A percentile compares a stretch with the other conserved stretches of the same genome.
These are phyloP conservation scores for Ampelomyces quisqualis DNA, from an alignment of 2,329 filamentous ascomycete species.

Conservation along the genomic window DNA sequence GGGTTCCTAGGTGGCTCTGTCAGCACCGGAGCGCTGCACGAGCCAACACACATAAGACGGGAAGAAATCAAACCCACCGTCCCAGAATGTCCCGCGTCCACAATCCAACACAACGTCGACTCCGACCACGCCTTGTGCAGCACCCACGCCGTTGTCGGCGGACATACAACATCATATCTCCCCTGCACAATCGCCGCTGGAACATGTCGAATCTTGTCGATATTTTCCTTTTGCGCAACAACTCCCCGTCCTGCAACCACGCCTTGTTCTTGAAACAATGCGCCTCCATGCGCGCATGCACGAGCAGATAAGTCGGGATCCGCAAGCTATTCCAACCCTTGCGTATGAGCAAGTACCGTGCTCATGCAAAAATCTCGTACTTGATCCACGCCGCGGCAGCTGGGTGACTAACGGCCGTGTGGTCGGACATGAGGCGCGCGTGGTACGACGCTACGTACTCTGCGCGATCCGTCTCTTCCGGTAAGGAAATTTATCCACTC, in stretches of 20 bases:
- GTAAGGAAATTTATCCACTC: constrained; percentile 42
- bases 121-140: constrained; percentile 45
- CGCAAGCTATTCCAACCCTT: constrained; percentile 26
- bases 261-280: constrained; percentile 49
- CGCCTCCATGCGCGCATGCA: constrained; percentile 47
- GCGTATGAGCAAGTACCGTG: constrained; percentile 23
- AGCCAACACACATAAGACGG: background rate
- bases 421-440: constrained; percentile 42
- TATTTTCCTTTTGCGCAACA: constrained; percentile 39
- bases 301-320: constrained; percentile 33
- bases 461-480: constrained; percentile 39
- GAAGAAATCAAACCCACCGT: constrained; percentile 11
- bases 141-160: constrained; percentile 48
- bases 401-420: constrained; percentile 28
- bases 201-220: constrained; percentile 42
- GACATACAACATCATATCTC: constrained; percentile 51
- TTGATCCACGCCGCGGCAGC: constrained; percentile 43
- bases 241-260: constrained; percentile 47
- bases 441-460: constrained; percentile 46
- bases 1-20: constrained; percentile 26
- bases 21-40: too few relatives aligned
- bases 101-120: constrained; percentile 36
- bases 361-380: constrained; percentile 40
- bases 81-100: constrained; percentile 40
- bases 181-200: constrained; percentile 48